Percentiles rank a stretch among this genome's conserved stretches.
Evolutionary conservation across 768 basidiomycete genomes (phyloP).

Genomic region (Trametes sanguinea): DNA sequence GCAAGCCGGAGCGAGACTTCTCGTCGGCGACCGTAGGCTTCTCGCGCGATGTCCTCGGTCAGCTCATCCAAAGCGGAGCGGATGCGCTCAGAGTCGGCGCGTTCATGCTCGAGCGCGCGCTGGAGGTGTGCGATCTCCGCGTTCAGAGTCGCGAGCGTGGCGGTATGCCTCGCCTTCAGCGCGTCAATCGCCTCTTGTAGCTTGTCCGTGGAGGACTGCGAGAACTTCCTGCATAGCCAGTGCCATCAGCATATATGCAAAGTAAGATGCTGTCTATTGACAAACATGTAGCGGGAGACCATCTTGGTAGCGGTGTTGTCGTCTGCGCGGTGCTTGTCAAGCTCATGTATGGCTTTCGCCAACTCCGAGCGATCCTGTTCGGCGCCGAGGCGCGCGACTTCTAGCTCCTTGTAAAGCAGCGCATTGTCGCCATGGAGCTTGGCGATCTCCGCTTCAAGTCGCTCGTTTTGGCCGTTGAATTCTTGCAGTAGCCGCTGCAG

Average conservation of each 20-base stretch:
- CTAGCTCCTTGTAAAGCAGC: constrained; percentile 41
- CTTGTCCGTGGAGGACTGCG: constrained; percentile 68
- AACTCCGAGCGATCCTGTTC: constrained; percentile 49
- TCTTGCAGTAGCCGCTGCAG: constrained; percentile 52
- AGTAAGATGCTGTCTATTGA: neutral
- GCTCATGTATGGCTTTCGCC: constrained; percentile 47
- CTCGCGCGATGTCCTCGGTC: constrained; percentile 68
- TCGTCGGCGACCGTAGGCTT: constrained; percentile 69
- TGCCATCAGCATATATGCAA: neutral
- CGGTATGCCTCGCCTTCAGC: constrained; percentile 61
- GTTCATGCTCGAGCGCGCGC: constrained; percentile 45
- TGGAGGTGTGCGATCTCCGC: constrained; percentile 49
- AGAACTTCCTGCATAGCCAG: constrained; percentile 65
- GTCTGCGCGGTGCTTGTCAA: constrained; percentile 59
- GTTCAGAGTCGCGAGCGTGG: constrained; percentile 59
- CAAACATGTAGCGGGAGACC: constrained; percentile 82
- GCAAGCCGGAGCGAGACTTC: constrained; percentile 68
- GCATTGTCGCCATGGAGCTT: constrained; percentile 48
- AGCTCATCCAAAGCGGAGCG: constrained; percentile 67
- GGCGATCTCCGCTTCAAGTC: constrained; percentile 45
- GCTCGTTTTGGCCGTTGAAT: constrained; percentile 50
- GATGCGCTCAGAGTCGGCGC: constrained; percentile 48
- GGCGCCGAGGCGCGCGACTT: constrained; percentile 47
- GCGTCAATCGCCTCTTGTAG: constrained; percentile 62
- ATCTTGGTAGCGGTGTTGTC: constrained; percentile 79